phyloP scores from a whole-genome alignment of 148 eudicot species.

The Camellia lanceoleosa region DNA sequence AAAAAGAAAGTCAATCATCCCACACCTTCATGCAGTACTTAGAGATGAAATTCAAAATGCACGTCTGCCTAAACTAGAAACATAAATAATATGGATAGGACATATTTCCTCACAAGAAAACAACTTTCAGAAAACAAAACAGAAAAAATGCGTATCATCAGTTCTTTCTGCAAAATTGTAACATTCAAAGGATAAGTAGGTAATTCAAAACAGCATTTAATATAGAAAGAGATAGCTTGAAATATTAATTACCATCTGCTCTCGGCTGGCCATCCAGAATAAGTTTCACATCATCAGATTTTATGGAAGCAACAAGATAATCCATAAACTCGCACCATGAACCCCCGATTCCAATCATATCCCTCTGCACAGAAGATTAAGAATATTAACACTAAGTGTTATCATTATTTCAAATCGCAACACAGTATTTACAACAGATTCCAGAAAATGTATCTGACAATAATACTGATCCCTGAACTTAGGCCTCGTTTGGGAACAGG shows the following conservation, averaged over 20 bases:
- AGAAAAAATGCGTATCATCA: neutral
- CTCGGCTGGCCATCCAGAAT: constrained; percentile 55
- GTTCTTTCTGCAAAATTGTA: neutral
- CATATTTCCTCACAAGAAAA: neutral
- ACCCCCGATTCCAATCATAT: constrained; percentile 75
- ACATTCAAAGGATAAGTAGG: neutral
- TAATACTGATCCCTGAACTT: neutral
- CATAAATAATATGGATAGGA: neutral
- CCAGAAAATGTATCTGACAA: neutral
- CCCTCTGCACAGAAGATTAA: constrained; percentile 51
- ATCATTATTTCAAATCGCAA: neutral
- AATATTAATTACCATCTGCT: constrained; percentile 42
- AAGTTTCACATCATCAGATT: constrained; percentile 73
- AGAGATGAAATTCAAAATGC: constrained; percentile 4
- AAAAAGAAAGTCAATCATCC: neutral
- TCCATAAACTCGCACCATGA: constrained; percentile 79
- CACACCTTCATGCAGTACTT: neutral
- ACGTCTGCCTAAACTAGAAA: neutral
- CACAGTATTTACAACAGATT: neutral
- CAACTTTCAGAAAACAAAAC: neutral
- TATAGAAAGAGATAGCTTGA: neutral
- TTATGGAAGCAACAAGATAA: constrained; percentile 56
- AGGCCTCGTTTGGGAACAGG: no score
- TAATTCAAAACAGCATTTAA: neutral
- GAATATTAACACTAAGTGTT: neutral